These are phyloP conservation scores for Kwoniella botswanensis DNA, from an alignment of 768 basidiomycete genomes.

Conservation along the genomic window DNA sequence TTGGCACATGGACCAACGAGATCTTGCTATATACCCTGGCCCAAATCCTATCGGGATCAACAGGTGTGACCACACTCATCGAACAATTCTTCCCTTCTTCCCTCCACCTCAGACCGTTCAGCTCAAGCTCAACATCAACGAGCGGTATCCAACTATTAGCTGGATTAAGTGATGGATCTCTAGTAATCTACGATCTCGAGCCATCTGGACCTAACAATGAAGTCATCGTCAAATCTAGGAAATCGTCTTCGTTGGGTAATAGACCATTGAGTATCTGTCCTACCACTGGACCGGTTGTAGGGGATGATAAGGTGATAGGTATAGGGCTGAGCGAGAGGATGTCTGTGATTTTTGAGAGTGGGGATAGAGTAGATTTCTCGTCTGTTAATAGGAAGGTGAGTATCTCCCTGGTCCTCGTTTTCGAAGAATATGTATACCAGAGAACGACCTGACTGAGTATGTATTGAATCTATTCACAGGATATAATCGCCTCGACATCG, in stretches of 20 bases:
- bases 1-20: slow-evolving; percentile 45
- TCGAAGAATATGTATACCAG: neutral
- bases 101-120: slow-evolving; percentile 25
- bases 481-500: slow-evolving; percentile 37
- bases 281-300: slow-evolving; percentile 8
- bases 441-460: too few relatives aligned
- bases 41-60: slow-evolving; percentile 19
- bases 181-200: slow-evolving; percentile 43
- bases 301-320: slow-evolving; percentile 38
- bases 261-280: slow-evolving; percentile 39
- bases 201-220: slow-evolving; percentile 19
- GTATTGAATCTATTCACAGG: slow-evolving; percentile 20
- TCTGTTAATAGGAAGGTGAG: slow-evolving; percentile 49
- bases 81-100: slow-evolving; percentile 34
- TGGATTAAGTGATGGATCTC: slow-evolving; percentile 51
- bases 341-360: slow-evolving; percentile 49
- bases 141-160: slow-evolving; percentile 42
- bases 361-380: slow-evolving; percentile 49
- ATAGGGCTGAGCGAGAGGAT: slow-evolving; percentile 50
- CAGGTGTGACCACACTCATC: slow-evolving; percentile 15
- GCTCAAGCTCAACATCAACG: slow-evolving; percentile 5
- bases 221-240: slow-evolving; percentile 29
- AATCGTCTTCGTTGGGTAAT: slow-evolving; percentile 44
- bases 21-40: slow-evolving; percentile 43
- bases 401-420: neutral